Evolutionary conservation across 2,329 filamentous ascomycete genomes (phyloP), one percentile per base, ranked within the genome.

Genomic region (Nigrograna mackinnonii): DNA sequence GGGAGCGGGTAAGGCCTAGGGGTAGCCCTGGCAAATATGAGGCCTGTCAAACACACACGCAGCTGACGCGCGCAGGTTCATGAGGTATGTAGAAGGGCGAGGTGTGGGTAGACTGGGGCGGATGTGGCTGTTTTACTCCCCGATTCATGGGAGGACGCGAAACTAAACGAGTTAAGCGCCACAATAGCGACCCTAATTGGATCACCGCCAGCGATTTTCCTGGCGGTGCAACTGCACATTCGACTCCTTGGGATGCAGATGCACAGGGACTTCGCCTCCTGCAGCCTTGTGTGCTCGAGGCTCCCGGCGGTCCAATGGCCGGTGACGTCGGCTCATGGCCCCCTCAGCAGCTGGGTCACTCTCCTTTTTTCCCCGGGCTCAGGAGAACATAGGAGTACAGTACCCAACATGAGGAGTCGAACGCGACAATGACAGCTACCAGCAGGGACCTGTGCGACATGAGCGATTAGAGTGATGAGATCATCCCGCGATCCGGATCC

Each of bases 401-500:
- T 11, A 12, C 24, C 14, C 11, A 11, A 28, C 11, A 3, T n/a
- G n/a, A 12, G 24, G 24, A 28, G 24, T 3, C 24, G 11, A 28
- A 12, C 24, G 11, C 11, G 11, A 12, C 24, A 11, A 28, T 28
- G 14, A 28, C 24, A 28, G 24, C 11, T 28, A 28, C 24, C 24
- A 28, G 24, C 14, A 28, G 11, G 11, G 24, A 12, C 11, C 24
- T 28, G 14, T 14, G 24, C 24, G 14, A 28, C 24, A 12, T 11
- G 33, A 21, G 28, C 13, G 32, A 37, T 44, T 46, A 50, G 43
- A 30, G 55, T 54, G 55, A 56, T 59, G 58, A 55, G 54, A 55
- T 60, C 57, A 60, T 51, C 57, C 50, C 50, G 54, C 45, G 39
- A 39, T 41, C 43, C n/a, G n/a, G n/a, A n/a, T n/a, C n/a, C n/a